Conservation (phyloP, 768 basidiomycete species). For the Boletales sp. region DNA sequence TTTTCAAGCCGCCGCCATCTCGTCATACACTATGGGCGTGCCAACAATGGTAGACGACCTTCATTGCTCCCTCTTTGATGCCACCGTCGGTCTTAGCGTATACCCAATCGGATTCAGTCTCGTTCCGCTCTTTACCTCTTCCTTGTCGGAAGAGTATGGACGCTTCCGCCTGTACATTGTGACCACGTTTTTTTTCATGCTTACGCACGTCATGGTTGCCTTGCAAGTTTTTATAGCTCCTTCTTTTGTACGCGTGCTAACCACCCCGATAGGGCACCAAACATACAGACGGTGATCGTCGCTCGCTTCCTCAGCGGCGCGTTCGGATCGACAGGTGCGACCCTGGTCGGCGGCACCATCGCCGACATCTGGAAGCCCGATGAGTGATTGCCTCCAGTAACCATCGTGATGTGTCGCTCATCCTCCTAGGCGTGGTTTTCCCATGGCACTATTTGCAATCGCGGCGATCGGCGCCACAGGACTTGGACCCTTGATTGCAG, state of each 20-base stretch:
- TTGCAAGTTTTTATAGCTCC: slow-evolving; percentile 16
- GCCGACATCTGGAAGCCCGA: slow-evolving; percentile 64
- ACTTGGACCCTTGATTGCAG: slow-evolving; percentile 59
- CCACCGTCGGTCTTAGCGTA: slow-evolving; percentile 47
- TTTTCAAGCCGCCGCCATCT: slow-evolving; percentile 43
- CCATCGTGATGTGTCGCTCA: slow-evolving; percentile 7
- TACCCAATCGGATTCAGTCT: slow-evolving; percentile 61
- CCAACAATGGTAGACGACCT: slow-evolving; percentile 50
- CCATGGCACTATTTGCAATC: slow-evolving; percentile 72
- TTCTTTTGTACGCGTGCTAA: slow-evolving; percentile 3
- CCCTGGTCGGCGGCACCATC: slow-evolving; percentile 73
- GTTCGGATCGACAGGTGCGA: slow-evolving; percentile 66
- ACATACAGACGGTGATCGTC: slow-evolving; percentile 61
- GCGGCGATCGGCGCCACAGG: slow-evolving; percentile 59
- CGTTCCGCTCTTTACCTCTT: slow-evolving; percentile 61
- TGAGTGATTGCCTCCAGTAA: slow-evolving; percentile 41
- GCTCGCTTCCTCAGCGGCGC: slow-evolving; percentile 64
- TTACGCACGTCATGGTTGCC: slow-evolving; percentile 45
- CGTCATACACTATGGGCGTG: slow-evolving; percentile 55
- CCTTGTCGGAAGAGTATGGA: slow-evolving; percentile 73
- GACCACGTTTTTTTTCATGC: slow-evolving; percentile 46
- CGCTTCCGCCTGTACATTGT: slow-evolving; percentile 56
- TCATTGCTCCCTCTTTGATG: slow-evolving; percentile 42
- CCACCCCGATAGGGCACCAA: slow-evolving; percentile 29
- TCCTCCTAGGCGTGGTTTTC: slow-evolving; percentile 60